These are phyloP conservation scores for Cryphonectria parasitica DNA, from an alignment of 2,329 filamentous ascomycete genomes.

Conservation along the genomic window DNA sequence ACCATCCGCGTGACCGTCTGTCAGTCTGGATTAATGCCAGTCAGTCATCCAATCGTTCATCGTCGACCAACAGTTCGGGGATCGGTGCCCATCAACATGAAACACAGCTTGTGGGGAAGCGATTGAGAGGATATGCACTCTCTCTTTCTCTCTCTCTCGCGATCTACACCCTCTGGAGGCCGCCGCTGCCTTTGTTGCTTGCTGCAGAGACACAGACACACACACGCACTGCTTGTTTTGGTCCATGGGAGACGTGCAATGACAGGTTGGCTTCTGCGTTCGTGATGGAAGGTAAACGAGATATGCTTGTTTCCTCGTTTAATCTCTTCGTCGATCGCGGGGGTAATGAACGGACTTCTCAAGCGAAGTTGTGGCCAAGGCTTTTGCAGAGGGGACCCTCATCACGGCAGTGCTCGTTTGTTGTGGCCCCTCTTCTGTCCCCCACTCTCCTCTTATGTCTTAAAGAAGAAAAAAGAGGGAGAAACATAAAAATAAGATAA, in stretches of 20 bases:
- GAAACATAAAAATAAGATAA: background rate
- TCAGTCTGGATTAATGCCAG: background rate
- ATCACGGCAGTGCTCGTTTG: background rate
- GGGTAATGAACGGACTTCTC: background rate
- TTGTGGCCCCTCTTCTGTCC: background rate
- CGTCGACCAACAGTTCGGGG: background rate
- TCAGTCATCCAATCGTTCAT: background rate
- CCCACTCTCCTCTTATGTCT: background rate
- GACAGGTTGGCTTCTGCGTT: background rate
- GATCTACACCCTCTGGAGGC: background rate
- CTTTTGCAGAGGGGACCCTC: background rate
- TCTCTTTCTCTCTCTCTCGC: background rate
- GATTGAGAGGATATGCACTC: background rate
- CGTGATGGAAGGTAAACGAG: background rate
- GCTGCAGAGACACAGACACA: background rate
- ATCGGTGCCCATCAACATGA: conserved; percentile 14
- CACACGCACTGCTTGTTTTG: too few relatives aligned
- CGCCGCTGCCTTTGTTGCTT: background rate
- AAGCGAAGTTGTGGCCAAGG: conserved; percentile 1
- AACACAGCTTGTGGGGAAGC: conserved; percentile 14
- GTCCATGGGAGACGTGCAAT: background rate
- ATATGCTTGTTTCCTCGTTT: conserved; percentile 1
- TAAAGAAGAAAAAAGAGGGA: background rate
- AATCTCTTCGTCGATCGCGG: background rate
- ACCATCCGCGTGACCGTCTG: background rate